Percentiles rank a stretch among this genome's conserved stretches.
Conservation (phyloP, 768 basidiomycete species). For the Fomitopsis pulvina region DNA sequence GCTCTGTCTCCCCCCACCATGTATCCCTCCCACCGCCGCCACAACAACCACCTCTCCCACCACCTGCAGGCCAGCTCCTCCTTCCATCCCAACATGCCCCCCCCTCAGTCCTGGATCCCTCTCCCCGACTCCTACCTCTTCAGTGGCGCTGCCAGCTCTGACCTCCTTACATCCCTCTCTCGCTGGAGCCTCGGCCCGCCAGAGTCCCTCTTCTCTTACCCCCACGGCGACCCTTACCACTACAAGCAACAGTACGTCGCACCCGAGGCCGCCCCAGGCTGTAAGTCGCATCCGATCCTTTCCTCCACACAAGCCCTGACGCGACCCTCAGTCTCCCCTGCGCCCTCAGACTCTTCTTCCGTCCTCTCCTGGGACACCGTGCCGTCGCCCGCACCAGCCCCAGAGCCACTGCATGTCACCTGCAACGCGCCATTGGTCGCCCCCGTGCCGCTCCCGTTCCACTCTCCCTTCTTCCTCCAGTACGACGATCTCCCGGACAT, state of each 20-base stretch:
- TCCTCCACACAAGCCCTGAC: background rate
- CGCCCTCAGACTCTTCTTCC: conserved; percentile 30
- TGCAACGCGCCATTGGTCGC: conserved; percentile 66
- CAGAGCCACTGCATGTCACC: conserved; percentile 39
- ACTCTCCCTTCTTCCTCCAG: conserved; percentile 62
- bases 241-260: conserved; percentile 9
- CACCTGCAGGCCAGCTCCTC: background rate
- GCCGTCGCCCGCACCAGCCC: conserved; percentile 21
- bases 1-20: conserved; percentile 1
- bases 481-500: conserved; percentile 62
- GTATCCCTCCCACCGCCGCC: conserved; percentile 1
- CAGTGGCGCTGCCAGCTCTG: conserved; percentile 4
- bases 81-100: conserved; percentile 6
- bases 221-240: conserved; percentile 9
- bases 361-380: conserved; percentile 20
- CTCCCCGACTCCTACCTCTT: conserved; percentile 6
- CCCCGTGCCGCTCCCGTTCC: conserved; percentile 62
- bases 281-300: conserved; percentile 16
- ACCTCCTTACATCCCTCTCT: conserved; percentile 8
- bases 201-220: conserved; percentile 13
- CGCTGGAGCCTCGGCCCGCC: conserved; percentile 11
- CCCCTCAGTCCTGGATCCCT: conserved; percentile 4
- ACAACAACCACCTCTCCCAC: background rate
- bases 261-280: conserved; percentile 13
- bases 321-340: conserved; percentile 30